phyloP scores from a whole-genome alignment of 179 eudicot species.

The Nepenthes alata region DNA sequence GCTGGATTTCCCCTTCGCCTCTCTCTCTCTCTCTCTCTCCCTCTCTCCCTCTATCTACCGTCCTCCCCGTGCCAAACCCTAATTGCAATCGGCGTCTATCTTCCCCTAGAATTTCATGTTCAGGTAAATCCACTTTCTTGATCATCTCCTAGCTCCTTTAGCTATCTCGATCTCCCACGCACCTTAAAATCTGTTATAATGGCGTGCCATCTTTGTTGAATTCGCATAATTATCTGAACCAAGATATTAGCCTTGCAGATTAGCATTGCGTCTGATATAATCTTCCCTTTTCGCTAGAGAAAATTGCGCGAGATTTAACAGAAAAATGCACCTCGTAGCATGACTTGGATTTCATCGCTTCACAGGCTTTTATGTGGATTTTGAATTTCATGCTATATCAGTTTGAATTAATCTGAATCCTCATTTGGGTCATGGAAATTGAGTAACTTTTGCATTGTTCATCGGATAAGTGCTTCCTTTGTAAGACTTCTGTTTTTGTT shows the following conservation, averaged over 20 bases:
- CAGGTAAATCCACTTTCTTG: conserved; percentile 23
- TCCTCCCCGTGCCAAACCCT: conserved; percentile 20
- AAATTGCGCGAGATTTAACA: conserved; percentile 1
- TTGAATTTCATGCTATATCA: too few relatives aligned
- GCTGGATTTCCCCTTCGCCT: conserved; percentile 9
- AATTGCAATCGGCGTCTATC: conserved; percentile 19
- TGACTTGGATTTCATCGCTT: conserved; percentile 4
- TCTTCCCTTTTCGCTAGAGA: background rate
- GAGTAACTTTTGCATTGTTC: too few relatives aligned
- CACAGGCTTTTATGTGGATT: background rate
- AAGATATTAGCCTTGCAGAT: conserved; percentile 15
- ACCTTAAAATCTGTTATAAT: conserved; percentile 10
- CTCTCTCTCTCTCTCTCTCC: background rate
- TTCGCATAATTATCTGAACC: conserved; percentile 20
- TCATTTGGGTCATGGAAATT: background rate
- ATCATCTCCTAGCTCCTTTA: conserved; percentile 19
- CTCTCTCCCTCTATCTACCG: background rate
- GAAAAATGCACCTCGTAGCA: conserved; percentile 11
- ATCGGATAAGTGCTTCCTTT: too few relatives aligned
- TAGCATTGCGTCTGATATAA: conserved; percentile 6
- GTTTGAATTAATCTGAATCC: background rate
- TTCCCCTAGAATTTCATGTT: conserved; percentile 13
- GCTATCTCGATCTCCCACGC: conserved; percentile 12
- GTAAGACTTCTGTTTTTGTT: too few relatives aligned
- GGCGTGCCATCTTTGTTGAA: conserved; percentile 1